Percentiles rank a stretch among this genome's conserved stretches.
Conservation (phyloP, 129 eudicot species). For the Glebionis coronaria region DNA sequence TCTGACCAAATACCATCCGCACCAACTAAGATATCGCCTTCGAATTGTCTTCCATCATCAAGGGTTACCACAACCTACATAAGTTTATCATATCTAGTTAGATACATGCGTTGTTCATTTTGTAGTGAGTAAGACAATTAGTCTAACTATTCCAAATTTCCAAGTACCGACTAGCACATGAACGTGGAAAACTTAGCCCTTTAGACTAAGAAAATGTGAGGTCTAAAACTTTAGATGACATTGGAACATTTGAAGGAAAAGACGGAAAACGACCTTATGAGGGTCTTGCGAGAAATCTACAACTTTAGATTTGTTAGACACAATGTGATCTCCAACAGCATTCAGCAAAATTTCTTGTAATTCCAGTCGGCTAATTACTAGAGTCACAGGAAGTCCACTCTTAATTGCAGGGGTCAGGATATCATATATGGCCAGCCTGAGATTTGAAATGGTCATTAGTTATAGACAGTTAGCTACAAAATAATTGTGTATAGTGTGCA, state of each 20-base stretch:
- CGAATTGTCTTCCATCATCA: conserved; percentile 31
- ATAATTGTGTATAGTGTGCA: too few species aligned
- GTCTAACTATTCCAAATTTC: not conserved
- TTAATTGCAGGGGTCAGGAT: conserved; percentile 32
- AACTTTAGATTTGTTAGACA: conserved; percentile 35
- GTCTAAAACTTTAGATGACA: not conserved
- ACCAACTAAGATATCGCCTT: conserved; percentile 45
- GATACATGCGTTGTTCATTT: not conserved
- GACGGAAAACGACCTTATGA: conserved; percentile 24
- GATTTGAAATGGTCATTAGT: conserved; percentile 1
- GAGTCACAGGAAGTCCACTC: conserved; percentile 40
- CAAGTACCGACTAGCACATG: not conserved
- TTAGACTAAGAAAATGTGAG: not conserved
- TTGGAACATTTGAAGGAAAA: not conserved
- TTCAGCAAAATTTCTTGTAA: conserved; percentile 35
- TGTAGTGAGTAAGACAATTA: too few species aligned
- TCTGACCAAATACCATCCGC: conserved; percentile 55
- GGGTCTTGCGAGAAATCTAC: conserved; percentile 35
- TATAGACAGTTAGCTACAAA: not conserved
- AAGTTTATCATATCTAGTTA: not conserved
- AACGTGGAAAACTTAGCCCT: not conserved
- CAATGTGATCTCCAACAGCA: conserved; percentile 32
- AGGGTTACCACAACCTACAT: conserved; percentile 34
- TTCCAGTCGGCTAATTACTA: conserved; percentile 39
- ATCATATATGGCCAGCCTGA: conserved; percentile 39